Evolutionary conservation across 2,329 filamentous ascomycete genomes (phyloP), one percentile per base, ranked within the genome.

Genomic region (Mycosphaerella arachidis): DNA sequence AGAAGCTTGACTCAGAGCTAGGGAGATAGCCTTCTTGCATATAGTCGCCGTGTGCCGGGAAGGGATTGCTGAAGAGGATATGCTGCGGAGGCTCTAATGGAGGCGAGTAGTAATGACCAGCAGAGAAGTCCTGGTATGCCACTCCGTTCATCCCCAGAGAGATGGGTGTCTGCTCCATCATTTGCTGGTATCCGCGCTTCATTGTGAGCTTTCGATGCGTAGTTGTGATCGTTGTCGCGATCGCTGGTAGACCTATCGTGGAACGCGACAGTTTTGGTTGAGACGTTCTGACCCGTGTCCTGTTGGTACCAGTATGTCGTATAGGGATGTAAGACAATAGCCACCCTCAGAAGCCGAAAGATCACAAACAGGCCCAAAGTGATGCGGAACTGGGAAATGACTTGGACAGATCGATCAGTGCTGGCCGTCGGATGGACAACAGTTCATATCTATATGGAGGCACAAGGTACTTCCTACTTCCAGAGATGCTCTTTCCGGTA

Each of bases 371-470:
- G 59, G 52, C 48, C 46, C 30, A 48, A 56, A 48, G 53, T 51
- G 55, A 57, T 27, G 54, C 61, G 59, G 63, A 53, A 46, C 37
- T 61, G 63, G 61, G 51, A 60, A 58, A 61, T 64, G 59, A 58
- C 35, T 48, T 46, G 56, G 52, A 63, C 37, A 40, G 48, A 30
- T 58, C 55, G 53, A 63, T 33, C 53, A 43, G 48, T 45, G 35
- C 20, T 43, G 40, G 40, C 54, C 45, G 63, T 59, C 51, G 56
- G 57, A 31, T 29, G 51, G 57, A 45, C n/a, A 64, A 64, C 61
- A 56, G 55, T 48, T 57, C 20, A 46, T 66, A 64, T 64, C 59
- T 66, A 64, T 66, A 66, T 64, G 61, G 61, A 61, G 59, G 57
- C 50, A 59, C 52, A n/a, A 35, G 10, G 50, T 35, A 31, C 50